Evolutionary conservation across 164 flowering plant genomes (phyloP), one percentile per base, ranked within the genome.

Genomic region (Dillenia suffruticosa): DNA sequence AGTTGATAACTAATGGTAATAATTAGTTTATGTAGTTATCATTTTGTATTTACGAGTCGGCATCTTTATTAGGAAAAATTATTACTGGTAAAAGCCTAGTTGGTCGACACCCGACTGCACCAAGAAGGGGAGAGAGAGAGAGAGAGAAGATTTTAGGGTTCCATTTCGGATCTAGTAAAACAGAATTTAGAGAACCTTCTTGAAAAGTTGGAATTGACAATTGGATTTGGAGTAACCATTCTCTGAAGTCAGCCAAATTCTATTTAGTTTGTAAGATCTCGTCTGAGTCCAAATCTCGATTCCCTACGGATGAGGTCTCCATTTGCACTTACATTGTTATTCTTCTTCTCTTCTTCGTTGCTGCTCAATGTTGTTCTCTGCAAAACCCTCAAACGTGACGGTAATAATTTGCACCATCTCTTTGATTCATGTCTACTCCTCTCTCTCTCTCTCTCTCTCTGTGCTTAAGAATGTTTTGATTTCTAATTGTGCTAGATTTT

Each of bases 341-440:
- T 76, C 64, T 22, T 74, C 14, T 24, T 73, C 47, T 40, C 63
- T 9, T 66, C 40, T 32, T 32, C 40, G 40, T 32, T 82, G 15
- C 49, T 84, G 14, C 68, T 76, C 60, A 59, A 54, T 64, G 22
- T 65, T 63, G 72, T 68, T 61, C 67, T 62, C 71, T 80, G 75
- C 79, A 89, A 89, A 77, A 89, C 96, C 72, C 80, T 87, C 57
- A 85, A 89, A 55, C 79, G 96, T 44, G 96, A 89, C 67, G 88
- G 96, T 89, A 75, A 63, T 12, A 59, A 15, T 22, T 50, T 54
- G 8, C 1, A 40, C 12, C 49, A 15, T 48, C 10, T 44, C 9
- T 54, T 45, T 54, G 51, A 32, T 32, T 5, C 40, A 32, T 32
- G 6, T 15, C 9, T n/a, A 16, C 8, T 5, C 44, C 19, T 57